Evolutionary conservation across 2,329 filamentous ascomycete genomes (phyloP).

Genomic region (Cytospora schulzeri): DNA sequence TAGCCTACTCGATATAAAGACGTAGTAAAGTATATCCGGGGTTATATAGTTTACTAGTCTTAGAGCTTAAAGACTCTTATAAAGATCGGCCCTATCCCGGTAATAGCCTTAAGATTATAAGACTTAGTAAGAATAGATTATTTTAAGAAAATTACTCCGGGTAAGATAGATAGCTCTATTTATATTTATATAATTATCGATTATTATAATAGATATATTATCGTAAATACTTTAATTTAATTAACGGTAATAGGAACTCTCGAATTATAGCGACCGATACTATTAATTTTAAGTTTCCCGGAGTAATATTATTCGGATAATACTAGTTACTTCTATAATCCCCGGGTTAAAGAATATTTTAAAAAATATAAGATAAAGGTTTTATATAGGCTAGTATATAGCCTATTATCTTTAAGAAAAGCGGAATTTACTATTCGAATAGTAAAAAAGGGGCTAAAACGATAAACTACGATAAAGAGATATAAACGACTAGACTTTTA

Average conservation of each 20-base stretch:
- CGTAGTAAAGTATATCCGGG: background rate
- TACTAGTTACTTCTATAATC: background rate
- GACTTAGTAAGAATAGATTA: background rate
- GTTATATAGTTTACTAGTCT: background rate
- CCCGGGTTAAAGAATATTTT: background rate
- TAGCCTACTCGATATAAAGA: background rate
- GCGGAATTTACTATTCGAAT: background rate
- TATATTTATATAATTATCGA: background rate
- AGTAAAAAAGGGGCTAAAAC: background rate
- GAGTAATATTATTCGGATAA: background rate
- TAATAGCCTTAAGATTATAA: background rate
- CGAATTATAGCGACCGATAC: background rate
- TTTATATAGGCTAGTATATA: background rate
- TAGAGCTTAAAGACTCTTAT: background rate
- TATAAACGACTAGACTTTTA: background rate
- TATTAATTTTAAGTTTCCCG: background rate
- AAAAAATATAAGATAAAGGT: background rate
- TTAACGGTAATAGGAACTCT: background rate
- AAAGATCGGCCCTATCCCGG: background rate
- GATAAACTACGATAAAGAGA: background rate
- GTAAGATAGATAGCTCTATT: background rate
- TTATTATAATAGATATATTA: background rate
- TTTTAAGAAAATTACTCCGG: background rate
- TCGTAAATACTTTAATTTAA: background rate
- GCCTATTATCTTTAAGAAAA: background rate